A percentile compares a stretch with the other conserved stretches of the same genome.
Evolutionary conservation across 257 asterid genomes (phyloP).

Genomic region (Solanum virginianum): DNA sequence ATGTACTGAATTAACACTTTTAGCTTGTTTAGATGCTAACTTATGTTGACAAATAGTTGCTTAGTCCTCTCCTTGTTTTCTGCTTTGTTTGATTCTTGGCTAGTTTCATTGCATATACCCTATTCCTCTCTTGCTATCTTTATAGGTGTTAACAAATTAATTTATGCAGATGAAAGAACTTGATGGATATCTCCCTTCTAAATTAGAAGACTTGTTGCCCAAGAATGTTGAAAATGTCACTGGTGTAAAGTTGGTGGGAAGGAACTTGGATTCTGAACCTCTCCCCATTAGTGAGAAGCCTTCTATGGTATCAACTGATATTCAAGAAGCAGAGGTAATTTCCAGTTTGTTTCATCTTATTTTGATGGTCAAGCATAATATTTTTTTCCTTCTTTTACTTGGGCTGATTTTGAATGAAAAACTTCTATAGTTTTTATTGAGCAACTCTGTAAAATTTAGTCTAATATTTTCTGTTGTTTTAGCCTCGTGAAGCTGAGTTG

Average conservation of each 20-base stretch:
- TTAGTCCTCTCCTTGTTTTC: not conserved
- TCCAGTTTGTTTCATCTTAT: not conserved
- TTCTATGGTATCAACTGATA: constrained; percentile 19
- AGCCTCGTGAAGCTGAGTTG: constrained; percentile 24
- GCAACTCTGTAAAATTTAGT: not conserved
- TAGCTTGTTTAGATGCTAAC: not conserved
- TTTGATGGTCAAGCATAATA: not conserved
- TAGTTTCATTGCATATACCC: not conserved
- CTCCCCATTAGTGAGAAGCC: constrained; percentile 7
- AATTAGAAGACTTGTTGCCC: constrained; percentile 39
- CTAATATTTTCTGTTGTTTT: not conserved
- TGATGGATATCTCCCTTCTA: constrained; percentile 55
- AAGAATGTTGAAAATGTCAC: constrained; percentile 15
- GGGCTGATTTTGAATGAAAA: not conserved
- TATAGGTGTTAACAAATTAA: not conserved
- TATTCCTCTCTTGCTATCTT: not conserved
- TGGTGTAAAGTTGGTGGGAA: constrained; percentile 15
- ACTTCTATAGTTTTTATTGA: not conserved
- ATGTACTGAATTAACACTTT: not conserved
- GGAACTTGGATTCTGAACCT: constrained; percentile 24
- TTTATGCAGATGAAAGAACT: constrained; percentile 56
- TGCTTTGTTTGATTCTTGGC: not conserved
- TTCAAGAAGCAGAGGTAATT: constrained; percentile 33
- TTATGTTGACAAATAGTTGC: not conserved
- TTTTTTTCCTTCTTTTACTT: not conserved